Percentiles rank a stretch among this genome's conserved stretches.
Conservation (phyloP, 805 yeast genomes). For the Wickerhamiella galacta region DNA sequence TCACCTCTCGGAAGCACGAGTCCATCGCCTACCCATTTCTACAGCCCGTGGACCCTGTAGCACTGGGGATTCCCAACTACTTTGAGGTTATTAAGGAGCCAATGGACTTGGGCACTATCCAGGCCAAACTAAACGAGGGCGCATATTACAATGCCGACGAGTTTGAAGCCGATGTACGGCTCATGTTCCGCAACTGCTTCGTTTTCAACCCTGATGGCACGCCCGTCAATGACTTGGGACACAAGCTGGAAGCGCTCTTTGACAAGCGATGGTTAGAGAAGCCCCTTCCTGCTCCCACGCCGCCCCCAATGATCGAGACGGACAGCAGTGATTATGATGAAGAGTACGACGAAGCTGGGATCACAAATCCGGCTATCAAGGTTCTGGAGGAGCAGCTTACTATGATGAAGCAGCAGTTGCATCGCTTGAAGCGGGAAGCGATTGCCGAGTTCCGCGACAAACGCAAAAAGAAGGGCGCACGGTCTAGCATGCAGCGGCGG, state of each 20-base stretch:
- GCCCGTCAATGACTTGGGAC: conserved; percentile 92
- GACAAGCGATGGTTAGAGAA: conserved; percentile 77
- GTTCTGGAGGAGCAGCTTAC: conserved; percentile 74
- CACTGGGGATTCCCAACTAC: conserved; percentile 82
- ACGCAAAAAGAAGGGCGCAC: conserved; percentile 7
- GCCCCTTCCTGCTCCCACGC: conserved; percentile 53
- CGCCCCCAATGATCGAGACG: conserved; percentile 28
- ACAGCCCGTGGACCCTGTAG: conserved; percentile 90
- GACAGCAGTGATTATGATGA: conserved; percentile 30
- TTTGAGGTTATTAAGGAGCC: conserved; percentile 76
- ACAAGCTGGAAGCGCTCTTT: conserved; percentile 69
- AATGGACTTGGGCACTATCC: conserved; percentile 84
- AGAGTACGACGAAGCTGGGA: conserved; percentile 32
- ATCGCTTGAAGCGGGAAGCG: conserved; percentile 41
- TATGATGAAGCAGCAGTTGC: conserved; percentile 73
- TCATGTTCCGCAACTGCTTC: conserved; percentile 80
- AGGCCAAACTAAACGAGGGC: conserved; percentile 64
- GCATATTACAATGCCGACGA: conserved; percentile 80
- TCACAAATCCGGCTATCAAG: conserved; percentile 79
- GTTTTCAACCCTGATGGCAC: conserved; percentile 92
- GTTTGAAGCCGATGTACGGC: conserved; percentile 65
- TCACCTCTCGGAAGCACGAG: conserved; percentile 68
- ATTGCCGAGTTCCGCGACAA: conserved; percentile 12
- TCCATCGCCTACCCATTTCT: conserved; percentile 77
- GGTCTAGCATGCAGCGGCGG: conserved; percentile 1